These are phyloP conservation scores for Pelargonium australe DNA, from an alignment of 441 rosid genomes.

Conservation along the genomic window DNA sequence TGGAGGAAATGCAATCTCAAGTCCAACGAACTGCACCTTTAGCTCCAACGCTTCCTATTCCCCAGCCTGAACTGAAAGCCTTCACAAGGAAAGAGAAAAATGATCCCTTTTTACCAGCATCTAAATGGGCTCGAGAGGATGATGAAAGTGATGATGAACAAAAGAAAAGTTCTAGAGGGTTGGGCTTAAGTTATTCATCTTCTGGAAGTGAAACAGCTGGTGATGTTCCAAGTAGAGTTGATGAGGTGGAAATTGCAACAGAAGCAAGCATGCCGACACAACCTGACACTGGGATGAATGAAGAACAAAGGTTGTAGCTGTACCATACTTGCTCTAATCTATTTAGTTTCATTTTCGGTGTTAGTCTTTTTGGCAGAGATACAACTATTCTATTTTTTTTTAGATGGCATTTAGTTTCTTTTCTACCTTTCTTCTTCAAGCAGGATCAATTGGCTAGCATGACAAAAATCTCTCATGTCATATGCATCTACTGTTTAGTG, in stretches of 20 bases:
- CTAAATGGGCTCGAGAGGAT: slow-evolving; percentile 97
- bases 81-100: slow-evolving; percentile 62
- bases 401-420: not conserved
- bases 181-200: slow-evolving; percentile 79
- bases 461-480: not conserved
- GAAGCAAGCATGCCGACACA: slow-evolving; percentile 42
- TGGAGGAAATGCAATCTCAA: slow-evolving; percentile 40
- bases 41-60: slow-evolving; percentile 42
- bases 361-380: not conserved
- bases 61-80: slow-evolving; percentile 61
- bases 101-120: slow-evolving; percentile 76
- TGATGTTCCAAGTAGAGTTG: slow-evolving; percentile 48
- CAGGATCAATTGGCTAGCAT: not conserved
- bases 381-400: not conserved
- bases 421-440: not conserved
- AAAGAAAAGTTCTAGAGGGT: slow-evolving; percentile 46
- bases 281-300: slow-evolving; percentile 64
- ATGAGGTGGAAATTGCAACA: slow-evolving; percentile 52
- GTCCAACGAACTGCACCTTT: slow-evolving; percentile 37
- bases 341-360: not conserved
- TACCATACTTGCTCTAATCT: not conserved
- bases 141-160: slow-evolving; percentile 85
- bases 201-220: slow-evolving; percentile 88
- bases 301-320: slow-evolving; percentile 78
- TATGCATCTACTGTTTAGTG: not conserved